Evolutionary conservation across 129 eudicot species (phyloP), one percentile per base, ranked within the genome.

Genomic region (Flaveria linearis): DNA sequence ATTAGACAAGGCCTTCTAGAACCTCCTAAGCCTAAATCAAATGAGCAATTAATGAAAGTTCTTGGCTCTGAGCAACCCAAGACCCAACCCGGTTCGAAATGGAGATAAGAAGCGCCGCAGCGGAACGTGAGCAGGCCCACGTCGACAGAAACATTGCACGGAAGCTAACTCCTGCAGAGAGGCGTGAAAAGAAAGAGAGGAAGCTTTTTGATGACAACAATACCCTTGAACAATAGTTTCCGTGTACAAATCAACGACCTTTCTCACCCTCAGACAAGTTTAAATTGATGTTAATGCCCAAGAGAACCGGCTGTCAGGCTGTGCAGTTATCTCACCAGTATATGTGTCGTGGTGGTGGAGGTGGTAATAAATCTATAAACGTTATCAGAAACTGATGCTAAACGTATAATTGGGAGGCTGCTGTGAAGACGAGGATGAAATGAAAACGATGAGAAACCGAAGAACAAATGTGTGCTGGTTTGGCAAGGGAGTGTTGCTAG

Each of bases 41-140:
- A 91, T 94, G 98, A 94, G 98, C 90, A 94, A 94, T 87, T 94
- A 56, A 94, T 94, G 98, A 91, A 82, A 82, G 97, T 94, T 39
- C 91, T 94, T 45, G 98, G 98, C 11, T 84, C 96, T 11, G 97
- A 94, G 98, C 98, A 4, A 91, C 97, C 60, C 98, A 94, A 45
- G 98, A 94, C 79, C 98, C 98, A 8, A 94, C 98, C 36, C 82
- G 84, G 55, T 89, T 94, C 18, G 98, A 94, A 76, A 94, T 80
- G 97, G 97, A 94, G 76, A 89, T 94, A 46, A 74, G 98, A 78
- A 88, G 87, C 67, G 98, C 98, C 25, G 98, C 98, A 30, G 96
- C 93, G 9, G 98, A 94, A 74, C 97, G 98, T 71, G 98, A 94
- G 60, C 97, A 89, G 81, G 98, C 98, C 25, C 98, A 94, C 65